Conservation (phyloP, 148 eudicot species). For the Amaranthus cruentus region DNA sequence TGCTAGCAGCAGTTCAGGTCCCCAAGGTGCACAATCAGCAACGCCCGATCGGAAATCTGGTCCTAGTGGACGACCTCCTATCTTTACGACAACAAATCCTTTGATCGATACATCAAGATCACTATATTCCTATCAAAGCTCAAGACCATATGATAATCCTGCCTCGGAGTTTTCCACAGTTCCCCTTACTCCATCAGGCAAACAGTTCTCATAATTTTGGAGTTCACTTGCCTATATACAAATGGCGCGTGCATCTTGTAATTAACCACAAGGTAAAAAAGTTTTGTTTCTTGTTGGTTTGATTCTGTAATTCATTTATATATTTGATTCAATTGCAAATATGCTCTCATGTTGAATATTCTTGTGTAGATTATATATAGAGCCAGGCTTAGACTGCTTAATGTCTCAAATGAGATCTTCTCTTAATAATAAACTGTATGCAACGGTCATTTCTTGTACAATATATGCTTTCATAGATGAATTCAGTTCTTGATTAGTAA, state of each 20-base stretch:
- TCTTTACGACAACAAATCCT: conserved; percentile 38
- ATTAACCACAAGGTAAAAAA: conserved; percentile 31
- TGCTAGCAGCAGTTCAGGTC: conserved; percentile 32
- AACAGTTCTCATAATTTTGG: conserved; percentile 30
- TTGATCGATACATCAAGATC: conserved; percentile 31
- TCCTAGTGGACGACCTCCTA: conserved; percentile 29
- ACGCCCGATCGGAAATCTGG: conserved; percentile 30
- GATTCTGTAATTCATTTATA: conserved; percentile 29
- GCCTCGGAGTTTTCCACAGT: conserved; percentile 92
- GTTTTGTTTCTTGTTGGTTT: conserved; percentile 11
- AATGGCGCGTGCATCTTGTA: conserved; percentile 23
- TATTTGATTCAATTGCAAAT: conserved; percentile 36
- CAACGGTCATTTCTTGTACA: not conserved
- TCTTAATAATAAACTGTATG: not conserved
- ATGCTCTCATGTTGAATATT: not conserved
- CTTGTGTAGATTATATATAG: not conserved
- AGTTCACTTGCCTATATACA: conserved; percentile 32
- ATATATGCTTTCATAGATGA: not conserved
- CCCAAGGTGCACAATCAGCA: conserved; percentile 20
- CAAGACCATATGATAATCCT: conserved; percentile 42
- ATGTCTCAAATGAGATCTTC: not conserved
- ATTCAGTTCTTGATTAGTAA: not conserved
- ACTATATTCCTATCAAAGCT: conserved; percentile 29
- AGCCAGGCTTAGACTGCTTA: not conserved
- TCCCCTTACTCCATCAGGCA: conserved; percentile 71